Conservation (phyloP, 495 filamentous ascomycete species). For the Apodospora peruviana region DNA sequence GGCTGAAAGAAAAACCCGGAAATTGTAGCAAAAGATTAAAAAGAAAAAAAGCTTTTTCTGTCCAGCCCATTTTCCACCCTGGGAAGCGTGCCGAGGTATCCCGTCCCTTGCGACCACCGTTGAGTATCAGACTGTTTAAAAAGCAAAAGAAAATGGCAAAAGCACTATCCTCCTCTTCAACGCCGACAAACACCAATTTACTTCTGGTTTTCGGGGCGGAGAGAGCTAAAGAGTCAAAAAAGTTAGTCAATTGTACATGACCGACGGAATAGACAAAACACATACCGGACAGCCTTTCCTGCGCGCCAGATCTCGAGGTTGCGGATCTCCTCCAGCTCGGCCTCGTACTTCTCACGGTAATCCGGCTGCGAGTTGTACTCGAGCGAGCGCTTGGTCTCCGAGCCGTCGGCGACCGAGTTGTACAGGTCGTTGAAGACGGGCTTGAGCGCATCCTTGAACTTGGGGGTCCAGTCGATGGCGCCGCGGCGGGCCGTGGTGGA, state of each 20-base stretch:
- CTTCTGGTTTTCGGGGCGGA: slow-evolving; percentile 91
- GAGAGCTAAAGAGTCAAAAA: slow-evolving; percentile 47
- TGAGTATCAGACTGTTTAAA: slow-evolving; percentile 13
- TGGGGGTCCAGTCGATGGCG: slow-evolving; percentile 95
- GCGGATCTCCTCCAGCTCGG: slow-evolving; percentile 94
- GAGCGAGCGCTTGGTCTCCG: slow-evolving; percentile 87
- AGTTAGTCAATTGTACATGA: slow-evolving; percentile 8
- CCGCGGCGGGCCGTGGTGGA: slow-evolving; percentile 96
- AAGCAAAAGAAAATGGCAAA: slow-evolving; percentile 12
- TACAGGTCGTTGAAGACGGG: slow-evolving; percentile 97
- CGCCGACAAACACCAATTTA: slow-evolving; percentile 41
- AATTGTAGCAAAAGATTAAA: slow-evolving; percentile 4
- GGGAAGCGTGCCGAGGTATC: slow-evolving; percentile 3
- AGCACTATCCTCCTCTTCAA: slow-evolving; percentile 7
- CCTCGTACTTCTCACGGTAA: slow-evolving; percentile 93
- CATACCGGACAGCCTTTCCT: slow-evolving; percentile 88
- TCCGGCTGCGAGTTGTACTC: slow-evolving; percentile 92
- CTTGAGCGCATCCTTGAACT: slow-evolving; percentile 95
- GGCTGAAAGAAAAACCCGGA: neutral
- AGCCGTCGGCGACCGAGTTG: slow-evolving; percentile 79
- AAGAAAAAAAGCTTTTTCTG: neutral
- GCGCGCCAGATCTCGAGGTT: slow-evolving; percentile 97
- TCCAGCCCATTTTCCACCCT: neutral
- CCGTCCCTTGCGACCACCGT: neutral
- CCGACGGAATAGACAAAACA: slow-evolving; percentile 2